Percentiles rank a stretch among this genome's conserved stretches.
Conservation (phyloP, 2,329 filamentous ascomycete species). For the Aspergillus udagawae region DNA sequence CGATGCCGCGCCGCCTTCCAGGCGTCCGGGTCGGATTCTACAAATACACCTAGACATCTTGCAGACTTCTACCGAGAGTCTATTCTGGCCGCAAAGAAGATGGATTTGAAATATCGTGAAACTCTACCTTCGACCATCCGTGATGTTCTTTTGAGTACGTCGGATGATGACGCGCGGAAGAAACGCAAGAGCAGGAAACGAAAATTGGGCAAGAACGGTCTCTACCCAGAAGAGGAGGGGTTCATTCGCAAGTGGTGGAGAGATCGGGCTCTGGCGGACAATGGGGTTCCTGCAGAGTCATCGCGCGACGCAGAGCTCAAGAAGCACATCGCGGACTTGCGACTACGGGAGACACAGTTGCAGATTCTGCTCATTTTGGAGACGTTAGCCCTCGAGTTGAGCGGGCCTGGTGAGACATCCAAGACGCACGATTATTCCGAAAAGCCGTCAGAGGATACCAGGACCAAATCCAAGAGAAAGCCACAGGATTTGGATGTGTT, state of each 20-base stretch:
- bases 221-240: constrained; percentile 44
- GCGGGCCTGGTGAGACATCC: constrained; percentile 13
- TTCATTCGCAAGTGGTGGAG: constrained; percentile 47
- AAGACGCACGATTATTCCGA: constrained; percentile 18
- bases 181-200: constrained; percentile 37
- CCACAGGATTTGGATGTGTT: constrained; percentile 40
- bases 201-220: constrained; percentile 45
- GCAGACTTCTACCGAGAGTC: constrained; percentile 39
- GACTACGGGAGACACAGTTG: constrained; percentile 46
- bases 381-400: constrained; percentile 41
- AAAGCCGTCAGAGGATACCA: constrained; percentile 12
- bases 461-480: constrained; percentile 33
- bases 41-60: constrained; percentile 24
- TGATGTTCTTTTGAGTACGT: constrained; percentile 33
- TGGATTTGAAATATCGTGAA: constrained; percentile 46
- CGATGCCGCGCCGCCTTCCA: constrained; percentile 42
- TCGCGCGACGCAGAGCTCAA: constrained; percentile 37
- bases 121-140: constrained; percentile 39
- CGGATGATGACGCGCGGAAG: constrained; percentile 32
- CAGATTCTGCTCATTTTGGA: constrained; percentile 49
- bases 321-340: constrained; percentile 40
- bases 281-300: constrained; percentile 21
- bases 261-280: constrained; percentile 28
- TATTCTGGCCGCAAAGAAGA: constrained; percentile 43
- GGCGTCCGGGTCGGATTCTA: constrained; percentile 19